phyloP scores from a whole-genome alignment of 2,329 filamentous ascomycete species.

The Fusarium transvaalense region DNA sequence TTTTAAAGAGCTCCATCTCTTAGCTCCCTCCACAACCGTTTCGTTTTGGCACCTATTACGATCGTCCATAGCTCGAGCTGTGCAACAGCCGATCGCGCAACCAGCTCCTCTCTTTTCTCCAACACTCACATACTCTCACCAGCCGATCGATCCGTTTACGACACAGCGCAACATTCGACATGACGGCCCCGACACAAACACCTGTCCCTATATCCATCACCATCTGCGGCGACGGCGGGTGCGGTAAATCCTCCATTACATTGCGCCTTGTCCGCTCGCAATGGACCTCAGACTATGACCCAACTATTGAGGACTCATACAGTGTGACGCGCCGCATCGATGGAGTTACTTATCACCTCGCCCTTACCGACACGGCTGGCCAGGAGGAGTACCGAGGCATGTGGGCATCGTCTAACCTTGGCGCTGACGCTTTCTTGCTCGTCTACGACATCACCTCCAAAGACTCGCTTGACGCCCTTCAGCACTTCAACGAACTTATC shows the following conservation, averaged over 20 bases:
- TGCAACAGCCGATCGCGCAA: neutral
- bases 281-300: slow-evolving; percentile 88
- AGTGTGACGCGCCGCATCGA: slow-evolving; percentile 84
- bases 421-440: slow-evolving; percentile 84
- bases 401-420: slow-evolving; percentile 83
- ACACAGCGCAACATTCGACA: slow-evolving; percentile 14
- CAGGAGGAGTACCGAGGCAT: slow-evolving; percentile 91
- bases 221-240: slow-evolving; percentile 88
- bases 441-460: slow-evolving; percentile 87
- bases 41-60: slow-evolving; percentile 21
- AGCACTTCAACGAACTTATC: slow-evolving; percentile 86
- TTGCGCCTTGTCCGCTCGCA: slow-evolving; percentile 83
- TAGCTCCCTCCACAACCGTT: slow-evolving; percentile 32
- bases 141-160: neutral
- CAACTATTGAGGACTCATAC: slow-evolving; percentile 87
- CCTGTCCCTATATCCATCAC: slow-evolving; percentile 78
- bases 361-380: slow-evolving; percentile 86
- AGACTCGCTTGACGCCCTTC: slow-evolving; percentile 76
- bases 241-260: slow-evolving; percentile 87
- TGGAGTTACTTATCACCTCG: slow-evolving; percentile 82
- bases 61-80: slow-evolving; percentile 26
- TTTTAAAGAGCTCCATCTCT: slow-evolving; percentile 28
- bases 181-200: slow-evolving; percentile 43
- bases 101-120: slow-evolving; percentile 1
- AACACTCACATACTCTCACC: neutral